Conservation (phyloP, 495 filamentous ascomycete genomes). For the Aspergillus diversus region DNA sequence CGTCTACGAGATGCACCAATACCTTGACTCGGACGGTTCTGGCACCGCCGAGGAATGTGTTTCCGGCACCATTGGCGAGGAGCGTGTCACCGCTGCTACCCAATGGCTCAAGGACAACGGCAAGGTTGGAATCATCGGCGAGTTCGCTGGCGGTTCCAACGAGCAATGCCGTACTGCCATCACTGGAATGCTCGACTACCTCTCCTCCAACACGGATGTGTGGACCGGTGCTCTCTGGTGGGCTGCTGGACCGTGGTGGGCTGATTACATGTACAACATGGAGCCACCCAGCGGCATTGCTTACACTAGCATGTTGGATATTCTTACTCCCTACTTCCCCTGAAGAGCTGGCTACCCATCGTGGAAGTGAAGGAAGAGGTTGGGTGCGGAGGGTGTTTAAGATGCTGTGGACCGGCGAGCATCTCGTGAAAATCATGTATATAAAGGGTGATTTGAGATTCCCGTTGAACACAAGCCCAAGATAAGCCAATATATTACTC, state of each 20-base stretch:
- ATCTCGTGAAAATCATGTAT: no score
- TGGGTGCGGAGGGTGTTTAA: not conserved
- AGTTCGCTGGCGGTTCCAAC: constrained; percentile 73
- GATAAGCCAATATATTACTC: no score
- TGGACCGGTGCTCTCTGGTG: constrained; percentile 78
- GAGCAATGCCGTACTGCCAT: constrained; percentile 64
- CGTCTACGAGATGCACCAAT: constrained; percentile 56
- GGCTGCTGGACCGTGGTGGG: constrained; percentile 65
- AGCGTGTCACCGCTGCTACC: constrained; percentile 67
- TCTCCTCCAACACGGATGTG: constrained; percentile 64
- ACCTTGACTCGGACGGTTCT: constrained; percentile 61
- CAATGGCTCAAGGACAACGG: constrained; percentile 68
- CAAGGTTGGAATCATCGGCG: constrained; percentile 70
- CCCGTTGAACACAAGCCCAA: no score
- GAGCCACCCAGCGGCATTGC: constrained; percentile 63
- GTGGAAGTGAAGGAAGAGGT: not conserved
- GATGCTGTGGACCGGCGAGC: no score
- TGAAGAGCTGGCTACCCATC: not conserved
- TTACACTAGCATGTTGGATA: constrained; percentile 44
- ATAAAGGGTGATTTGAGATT: no score
- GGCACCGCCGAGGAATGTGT: constrained; percentile 65
- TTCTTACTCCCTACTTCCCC: constrained; percentile 37
- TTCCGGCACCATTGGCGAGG: constrained; percentile 63
- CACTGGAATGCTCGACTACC: constrained; percentile 62
- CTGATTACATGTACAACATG: constrained; percentile 61